Base-by-base conservation (phyloP, 2,329 filamentous ascomycete genomes). In the Volutella citrinella region DNA sequence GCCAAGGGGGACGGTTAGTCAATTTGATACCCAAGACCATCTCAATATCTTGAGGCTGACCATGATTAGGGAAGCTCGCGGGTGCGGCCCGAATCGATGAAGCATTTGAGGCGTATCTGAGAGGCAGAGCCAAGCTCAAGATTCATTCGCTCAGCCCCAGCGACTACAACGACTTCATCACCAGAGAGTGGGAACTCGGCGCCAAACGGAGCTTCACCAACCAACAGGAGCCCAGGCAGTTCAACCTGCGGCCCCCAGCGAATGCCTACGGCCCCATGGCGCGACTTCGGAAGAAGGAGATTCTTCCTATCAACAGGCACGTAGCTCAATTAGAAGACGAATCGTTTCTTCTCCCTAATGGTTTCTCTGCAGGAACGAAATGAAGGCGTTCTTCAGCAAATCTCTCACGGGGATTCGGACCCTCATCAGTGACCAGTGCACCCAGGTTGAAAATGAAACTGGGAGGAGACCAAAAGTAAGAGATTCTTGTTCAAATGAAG, bases 61-160 rank as follows among this genome's bases (percentile, higher is more conserved):
- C 11, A 7, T 7, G 6, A 4, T n/a, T 11, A 34, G 31, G 37
- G 3, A 26, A 29, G 21, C 24, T 40, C 5, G 21, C 24, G 6
- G 37, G 32, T 9, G 32, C 32, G 5, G 18, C 30, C 16, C 20
- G 19, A 19, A 35, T 40, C 17, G 37, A 40, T 14, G 23, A 40
- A 17, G 28, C 32, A 6, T 35, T 36, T 14, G 37, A 29, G 11
- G 25, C 23, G 11, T 21, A 38, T 12, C 16, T 38, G 5, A 12
- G 12, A 5, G 25, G 28, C 4, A 38, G 30, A 11, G 20, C 35
- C 8, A 38, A 38, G n/a, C 17, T 33, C 6, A 33, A 16, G 10
- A 17, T 33, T 7, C n/a, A 18, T 6, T 21, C 24, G 9, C 26
- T 38, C 23, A 13, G 13, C 10, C 10, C 16, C 11, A 16, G 19